Conservation (phyloP, 1,139 yeast species). For the Saccharomyces uvarum region DNA sequence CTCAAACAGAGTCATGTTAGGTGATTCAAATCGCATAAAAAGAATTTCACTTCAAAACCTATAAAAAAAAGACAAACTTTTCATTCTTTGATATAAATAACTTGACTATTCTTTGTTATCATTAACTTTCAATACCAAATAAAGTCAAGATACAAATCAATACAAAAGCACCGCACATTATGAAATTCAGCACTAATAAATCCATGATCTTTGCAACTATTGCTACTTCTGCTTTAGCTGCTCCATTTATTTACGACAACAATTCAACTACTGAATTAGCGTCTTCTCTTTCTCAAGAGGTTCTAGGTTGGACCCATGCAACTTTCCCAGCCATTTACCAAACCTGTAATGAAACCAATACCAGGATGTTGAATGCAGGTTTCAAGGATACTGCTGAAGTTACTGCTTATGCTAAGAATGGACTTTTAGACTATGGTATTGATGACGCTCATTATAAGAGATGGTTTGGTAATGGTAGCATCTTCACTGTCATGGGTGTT, state of each 20-base stretch:
- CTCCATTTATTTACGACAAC: background rate
- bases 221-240: background rate
- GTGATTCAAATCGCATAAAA: background rate
- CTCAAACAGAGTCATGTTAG: background rate
- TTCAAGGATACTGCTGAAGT: conserved; percentile 23
- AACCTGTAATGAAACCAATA: conserved; percentile 12
- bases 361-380: conserved; percentile 11
- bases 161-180: background rate
- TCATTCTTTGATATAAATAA: background rate
- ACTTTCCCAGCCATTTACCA: conserved; percentile 10
- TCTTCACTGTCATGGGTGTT: conserved; percentile 35
- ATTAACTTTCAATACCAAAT: background rate
- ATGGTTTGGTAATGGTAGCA: conserved; percentile 34
- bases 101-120: background rate
- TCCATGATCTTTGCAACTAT: background rate
- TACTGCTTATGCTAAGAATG: conserved; percentile 25
- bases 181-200: background rate
- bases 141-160: background rate
- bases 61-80: background rate
- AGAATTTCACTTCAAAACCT: background rate
- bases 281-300: background rate
- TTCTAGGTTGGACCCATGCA: conserved; percentile 9
- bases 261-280: conserved; percentile 1
- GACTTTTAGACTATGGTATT: conserved; percentile 25
- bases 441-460: conserved; percentile 23